Evolutionary conservation across 345 rosid species (phyloP), one percentile per base, ranked within the genome.

Genomic region (Salix exigua): DNA sequence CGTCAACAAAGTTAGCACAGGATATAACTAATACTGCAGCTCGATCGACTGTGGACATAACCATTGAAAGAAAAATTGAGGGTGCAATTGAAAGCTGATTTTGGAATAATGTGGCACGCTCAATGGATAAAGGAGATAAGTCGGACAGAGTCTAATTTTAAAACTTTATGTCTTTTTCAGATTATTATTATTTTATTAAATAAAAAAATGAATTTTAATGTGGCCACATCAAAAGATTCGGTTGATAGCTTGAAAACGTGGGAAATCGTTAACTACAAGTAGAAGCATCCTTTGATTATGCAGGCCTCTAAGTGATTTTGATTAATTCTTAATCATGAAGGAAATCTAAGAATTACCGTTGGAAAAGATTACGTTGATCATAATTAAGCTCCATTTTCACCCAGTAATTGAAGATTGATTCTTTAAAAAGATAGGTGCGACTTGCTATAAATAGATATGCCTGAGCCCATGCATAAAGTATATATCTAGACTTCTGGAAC

Each of bases 241-340:
- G 75, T 73, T 83, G 87, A 77, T 83, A 84, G 74, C 92, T 89
- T 91, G 83, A 82, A 81, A 83, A 80, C 84, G 77, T 81, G 83
- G 89, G 90, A 88, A 87, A 85, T 86, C 86, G 93, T 88, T 91
- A 79, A 84, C 90, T 86, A 86, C 90, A 89, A 91, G 93, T 83
- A 86, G 80, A 86, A 77, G 88, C 89, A 85, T 88, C 83, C 79
- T 76, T 23, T 65, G 82, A 80, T 79, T 73, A 60, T 46, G 65
- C 68, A 75, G 77, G 17, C 79, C 72, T 75, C 73, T 58, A 23
- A n/a, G 28, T n/a, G 61, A n/a, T 55, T 55, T 21, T n/a, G 44
- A 40, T 40, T 10, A 11, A 33, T 5, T 33, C 37, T 40, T 10
- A 12, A 55, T 55, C 61, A 8, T n/a, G 23, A 55, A n/a, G 13